phyloP scores from a whole-genome alignment of 106 monocot species.

The Dioscorea dumetorum region DNA sequence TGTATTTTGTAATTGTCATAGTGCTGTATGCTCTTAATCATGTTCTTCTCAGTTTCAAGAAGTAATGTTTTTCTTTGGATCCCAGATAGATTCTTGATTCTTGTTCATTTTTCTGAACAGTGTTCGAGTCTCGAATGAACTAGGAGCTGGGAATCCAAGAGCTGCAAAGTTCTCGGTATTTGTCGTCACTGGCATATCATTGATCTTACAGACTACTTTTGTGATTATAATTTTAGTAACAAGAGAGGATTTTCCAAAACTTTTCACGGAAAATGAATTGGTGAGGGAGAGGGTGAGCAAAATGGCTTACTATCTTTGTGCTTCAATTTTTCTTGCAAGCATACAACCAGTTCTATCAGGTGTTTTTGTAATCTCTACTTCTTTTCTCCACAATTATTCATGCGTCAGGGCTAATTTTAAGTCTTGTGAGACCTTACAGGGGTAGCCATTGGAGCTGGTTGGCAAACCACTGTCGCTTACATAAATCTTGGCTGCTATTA shows the following conservation, averaged over 20 bases:
- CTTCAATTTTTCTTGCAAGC: constrained; percentile 15
- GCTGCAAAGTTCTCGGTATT: constrained; percentile 31
- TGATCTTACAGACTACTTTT: constrained; percentile 19
- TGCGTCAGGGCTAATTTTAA: not conserved
- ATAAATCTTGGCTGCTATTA: constrained; percentile 32
- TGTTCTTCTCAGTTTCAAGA: too few species aligned
- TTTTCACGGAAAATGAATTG: constrained; percentile 14
- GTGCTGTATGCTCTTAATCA: too few species aligned
- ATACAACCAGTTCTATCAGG: constrained; percentile 33
- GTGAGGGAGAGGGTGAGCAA: constrained; percentile 17
- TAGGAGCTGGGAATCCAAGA: constrained; percentile 30
- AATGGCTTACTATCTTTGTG: constrained; percentile 9
- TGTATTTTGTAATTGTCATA: too few species aligned
- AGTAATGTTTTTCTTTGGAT: too few species aligned
- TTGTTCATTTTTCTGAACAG: not conserved
- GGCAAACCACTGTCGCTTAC: constrained; percentile 28
- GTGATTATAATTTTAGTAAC: constrained; percentile 12
- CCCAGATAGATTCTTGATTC: not conserved
- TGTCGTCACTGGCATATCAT: constrained; percentile 16
- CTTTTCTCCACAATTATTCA: too few species aligned
- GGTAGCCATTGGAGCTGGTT: constrained; percentile 34
- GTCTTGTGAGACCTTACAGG: constrained; percentile 6
- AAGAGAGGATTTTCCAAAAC: constrained; percentile 13
- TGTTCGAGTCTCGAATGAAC: constrained; percentile 39
- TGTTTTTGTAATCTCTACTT: not conserved